These are phyloP conservation scores for Auricularia cornea DNA, from an alignment of 768 basidiomycete genomes.

Conservation along the genomic window DNA sequence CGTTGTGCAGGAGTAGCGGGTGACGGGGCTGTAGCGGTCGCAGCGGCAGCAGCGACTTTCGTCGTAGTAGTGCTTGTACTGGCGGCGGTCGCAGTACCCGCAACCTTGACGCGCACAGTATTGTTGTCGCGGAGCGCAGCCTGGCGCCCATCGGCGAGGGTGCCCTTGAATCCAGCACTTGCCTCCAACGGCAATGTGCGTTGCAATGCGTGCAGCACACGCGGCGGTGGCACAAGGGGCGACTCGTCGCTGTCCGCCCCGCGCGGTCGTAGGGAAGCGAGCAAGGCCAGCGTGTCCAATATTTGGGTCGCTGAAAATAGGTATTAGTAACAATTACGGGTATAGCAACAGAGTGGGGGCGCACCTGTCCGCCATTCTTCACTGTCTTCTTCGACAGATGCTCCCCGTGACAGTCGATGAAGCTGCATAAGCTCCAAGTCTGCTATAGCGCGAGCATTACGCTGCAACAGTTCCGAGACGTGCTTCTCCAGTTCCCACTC, in stretches of 20 bases:
- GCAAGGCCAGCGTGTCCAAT: constrained; percentile 54
- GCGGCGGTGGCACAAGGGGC: constrained; percentile 53
- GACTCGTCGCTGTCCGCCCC: constrained; percentile 31
- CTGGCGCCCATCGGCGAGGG: constrained; percentile 46
- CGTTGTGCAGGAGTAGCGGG: neutral
- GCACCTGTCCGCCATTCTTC: constrained; percentile 81
- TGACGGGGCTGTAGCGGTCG: constrained; percentile 6
- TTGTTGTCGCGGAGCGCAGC: constrained; percentile 67
- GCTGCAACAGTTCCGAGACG: constrained; percentile 57
- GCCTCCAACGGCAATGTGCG: constrained; percentile 55
- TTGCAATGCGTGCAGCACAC: constrained; percentile 62
- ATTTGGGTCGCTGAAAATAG: constrained; percentile 65
- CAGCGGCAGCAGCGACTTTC: neutral
- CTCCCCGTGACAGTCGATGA: constrained; percentile 37
- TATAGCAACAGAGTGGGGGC: constrained; percentile 19
- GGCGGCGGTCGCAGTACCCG: constrained; percentile 9
- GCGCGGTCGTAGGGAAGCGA: constrained; percentile 67
- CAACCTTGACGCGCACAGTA: constrained; percentile 54
- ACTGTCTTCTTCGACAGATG: constrained; percentile 43
- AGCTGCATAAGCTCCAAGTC: constrained; percentile 61
- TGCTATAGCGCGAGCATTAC: constrained; percentile 54
- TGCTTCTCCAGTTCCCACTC: constrained; percentile 59
- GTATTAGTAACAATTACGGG: neutral
- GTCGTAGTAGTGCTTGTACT: constrained; percentile 1
- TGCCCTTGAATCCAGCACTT: constrained; percentile 66